Conservation (phyloP, 176 grass and related monocot species). For the Neostapfia colusana region DNA sequence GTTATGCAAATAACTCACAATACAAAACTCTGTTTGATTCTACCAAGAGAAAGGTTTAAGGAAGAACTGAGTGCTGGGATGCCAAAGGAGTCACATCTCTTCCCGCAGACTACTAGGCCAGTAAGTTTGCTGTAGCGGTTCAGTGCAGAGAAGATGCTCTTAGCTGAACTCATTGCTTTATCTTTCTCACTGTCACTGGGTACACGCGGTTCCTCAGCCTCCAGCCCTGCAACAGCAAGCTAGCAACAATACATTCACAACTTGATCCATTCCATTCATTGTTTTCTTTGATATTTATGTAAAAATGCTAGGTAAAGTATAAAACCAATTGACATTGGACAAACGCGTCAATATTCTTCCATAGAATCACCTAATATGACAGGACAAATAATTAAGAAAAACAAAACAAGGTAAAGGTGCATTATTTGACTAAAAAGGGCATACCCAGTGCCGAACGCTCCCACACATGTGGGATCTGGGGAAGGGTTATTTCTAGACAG, state of each 20-base stretch:
- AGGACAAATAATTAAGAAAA: slow-evolving; percentile 17
- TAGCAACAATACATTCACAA: slow-evolving; percentile 79
- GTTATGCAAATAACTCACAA: slow-evolving; percentile 81
- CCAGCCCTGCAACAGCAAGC: slow-evolving; percentile 79
- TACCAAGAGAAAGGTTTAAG: slow-evolving; percentile 82
- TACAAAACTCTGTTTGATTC: slow-evolving; percentile 99
- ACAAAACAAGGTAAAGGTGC: slow-evolving; percentile 17
- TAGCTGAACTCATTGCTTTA: slow-evolving; percentile 55
- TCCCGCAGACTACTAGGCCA: slow-evolving; percentile 69
- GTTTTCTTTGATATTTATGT: neutral
- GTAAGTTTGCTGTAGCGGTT: slow-evolving; percentile 74
- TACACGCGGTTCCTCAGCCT: slow-evolving; percentile 56
- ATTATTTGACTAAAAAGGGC: too few species aligned
- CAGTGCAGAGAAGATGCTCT: slow-evolving; percentile 59
- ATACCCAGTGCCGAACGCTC: too few species aligned
- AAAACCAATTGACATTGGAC: neutral
- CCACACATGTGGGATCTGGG: too few species aligned
- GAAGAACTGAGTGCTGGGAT: slow-evolving; percentile 75
- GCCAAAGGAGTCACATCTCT: slow-evolving; percentile 60
- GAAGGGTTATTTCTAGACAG: too few species aligned
- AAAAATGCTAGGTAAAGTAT: slow-evolving; percentile 4
- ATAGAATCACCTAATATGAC: neutral
- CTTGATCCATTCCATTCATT: slow-evolving; percentile 28
- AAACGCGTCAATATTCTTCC: neutral
- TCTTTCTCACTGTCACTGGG: slow-evolving; percentile 69